Evolutionary conservation across 495 filamentous ascomycete genomes (phyloP).

Genomic region (Amniculicola lignicola): DNA sequence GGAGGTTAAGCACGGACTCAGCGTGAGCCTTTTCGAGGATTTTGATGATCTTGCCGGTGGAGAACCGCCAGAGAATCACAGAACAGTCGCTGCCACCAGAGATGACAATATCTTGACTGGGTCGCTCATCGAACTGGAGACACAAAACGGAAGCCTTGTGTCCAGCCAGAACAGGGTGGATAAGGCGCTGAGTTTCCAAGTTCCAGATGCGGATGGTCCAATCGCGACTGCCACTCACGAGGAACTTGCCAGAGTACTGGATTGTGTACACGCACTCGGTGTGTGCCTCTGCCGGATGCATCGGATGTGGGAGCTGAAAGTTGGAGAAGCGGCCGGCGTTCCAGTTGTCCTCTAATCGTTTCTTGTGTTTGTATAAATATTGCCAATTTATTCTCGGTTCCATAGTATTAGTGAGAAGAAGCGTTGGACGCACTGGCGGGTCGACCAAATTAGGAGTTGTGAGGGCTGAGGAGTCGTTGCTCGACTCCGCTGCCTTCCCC

Average conservation of each 20-base stretch:
- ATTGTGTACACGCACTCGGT: constrained; percentile 93
- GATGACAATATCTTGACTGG: constrained; percentile 84
- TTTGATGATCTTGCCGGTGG: constrained; percentile 76
- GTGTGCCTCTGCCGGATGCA: constrained; percentile 78
- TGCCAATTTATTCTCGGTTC: constrained; percentile 70
- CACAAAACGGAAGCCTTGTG: constrained; percentile 88
- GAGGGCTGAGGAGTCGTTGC: constrained; percentile 10
- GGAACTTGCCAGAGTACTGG: constrained; percentile 76
- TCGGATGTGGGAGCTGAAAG: constrained; percentile 85
- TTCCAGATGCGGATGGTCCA: constrained; percentile 88
- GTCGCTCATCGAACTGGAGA: constrained; percentile 91
- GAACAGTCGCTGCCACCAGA: constrained; percentile 89
- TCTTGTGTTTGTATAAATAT: constrained; percentile 84
- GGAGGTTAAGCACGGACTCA: constrained; percentile 92
- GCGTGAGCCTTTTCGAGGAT: constrained; percentile 70
- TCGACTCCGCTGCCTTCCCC: not conserved
- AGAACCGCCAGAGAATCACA: constrained; percentile 90
- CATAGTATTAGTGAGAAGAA: constrained; percentile 35
- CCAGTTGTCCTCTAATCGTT: constrained; percentile 88
- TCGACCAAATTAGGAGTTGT: constrained; percentile 13
- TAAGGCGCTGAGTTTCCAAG: constrained; percentile 71
- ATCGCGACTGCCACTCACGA: constrained; percentile 93
- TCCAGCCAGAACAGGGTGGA: constrained; percentile 65
- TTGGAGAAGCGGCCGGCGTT: constrained; percentile 72
- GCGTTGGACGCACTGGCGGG: constrained; percentile 29